Percentiles rank a stretch among this genome's conserved stretches.
Conservation (phyloP, 352 stramenopile genomes). For the Pythium utonaiense region DNA sequence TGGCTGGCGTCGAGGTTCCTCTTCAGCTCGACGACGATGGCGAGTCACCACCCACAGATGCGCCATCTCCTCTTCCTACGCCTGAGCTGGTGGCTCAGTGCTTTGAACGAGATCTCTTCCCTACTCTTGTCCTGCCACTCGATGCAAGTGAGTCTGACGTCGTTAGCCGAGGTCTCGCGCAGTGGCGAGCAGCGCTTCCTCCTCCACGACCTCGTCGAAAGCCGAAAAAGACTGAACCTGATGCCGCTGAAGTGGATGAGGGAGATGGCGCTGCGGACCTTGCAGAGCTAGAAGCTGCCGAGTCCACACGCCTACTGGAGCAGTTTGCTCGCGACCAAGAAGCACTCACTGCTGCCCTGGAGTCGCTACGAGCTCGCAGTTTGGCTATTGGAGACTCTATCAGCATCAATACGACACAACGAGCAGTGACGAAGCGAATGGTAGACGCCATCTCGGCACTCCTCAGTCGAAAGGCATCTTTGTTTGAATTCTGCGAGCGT, state of each 20-base stretch:
- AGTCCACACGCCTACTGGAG: conserved; percentile 38
- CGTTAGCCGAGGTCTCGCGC: conserved; percentile 27
- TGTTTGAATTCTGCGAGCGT: conserved; percentile 47
- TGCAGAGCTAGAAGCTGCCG: conserved; percentile 38
- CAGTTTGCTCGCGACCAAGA: conserved; percentile 44
- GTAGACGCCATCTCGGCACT: conserved; percentile 26
- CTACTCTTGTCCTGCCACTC: conserved; percentile 47
- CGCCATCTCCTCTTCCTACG: conserved; percentile 26
- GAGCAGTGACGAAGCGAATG: conserved; percentile 37
- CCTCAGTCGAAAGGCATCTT: conserved; percentile 31
- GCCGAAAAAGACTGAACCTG: conserved; percentile 3
- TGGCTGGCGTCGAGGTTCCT: background rate
- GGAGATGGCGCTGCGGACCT: conserved; percentile 30
- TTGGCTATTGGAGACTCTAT: conserved; percentile 30
- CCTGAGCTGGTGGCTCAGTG: conserved; percentile 35
- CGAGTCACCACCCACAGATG: background rate
- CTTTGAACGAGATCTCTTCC: conserved; percentile 45
- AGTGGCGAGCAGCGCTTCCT: conserved; percentile 30
- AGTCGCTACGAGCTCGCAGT: conserved; percentile 33
- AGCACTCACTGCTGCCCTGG: conserved; percentile 30
- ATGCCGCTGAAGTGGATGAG: conserved; percentile 13
- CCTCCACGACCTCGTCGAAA: conserved; percentile 19
- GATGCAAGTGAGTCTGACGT: conserved; percentile 26
- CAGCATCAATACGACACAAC: conserved; percentile 23
- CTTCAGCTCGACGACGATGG: conserved; percentile 9